A percentile compares a stretch with the other conserved stretches of the same genome.
Evolutionary conservation across 352 stramenopile species (phyloP).

Genomic region (Globisporangium camurandrum): DNA sequence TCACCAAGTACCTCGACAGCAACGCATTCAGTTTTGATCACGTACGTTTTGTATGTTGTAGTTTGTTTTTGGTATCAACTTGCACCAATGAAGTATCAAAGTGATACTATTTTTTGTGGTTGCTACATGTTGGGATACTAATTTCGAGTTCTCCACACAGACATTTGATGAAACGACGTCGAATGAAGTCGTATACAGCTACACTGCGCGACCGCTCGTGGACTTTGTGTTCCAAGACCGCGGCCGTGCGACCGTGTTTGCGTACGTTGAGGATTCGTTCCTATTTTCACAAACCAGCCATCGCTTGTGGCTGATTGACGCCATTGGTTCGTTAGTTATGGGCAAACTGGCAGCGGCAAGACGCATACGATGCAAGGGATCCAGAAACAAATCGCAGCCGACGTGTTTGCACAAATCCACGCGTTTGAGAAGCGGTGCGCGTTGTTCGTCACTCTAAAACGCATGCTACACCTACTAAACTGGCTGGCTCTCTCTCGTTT

Average conservation of each 20-base stretch:
- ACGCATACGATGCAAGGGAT: slow-evolving; percentile 93
- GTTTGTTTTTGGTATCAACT: neutral
- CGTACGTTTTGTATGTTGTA: slow-evolving; percentile 15
- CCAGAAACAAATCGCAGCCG: slow-evolving; percentile 63
- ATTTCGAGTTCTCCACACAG: slow-evolving; percentile 19
- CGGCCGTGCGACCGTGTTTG: slow-evolving; percentile 94
- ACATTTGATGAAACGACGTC: slow-evolving; percentile 91
- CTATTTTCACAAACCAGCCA: neutral
- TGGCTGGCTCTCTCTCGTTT: slow-evolving; percentile 1
- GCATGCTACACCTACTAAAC: too few relatives aligned
- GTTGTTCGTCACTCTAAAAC: too few relatives aligned
- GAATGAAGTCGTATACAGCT: slow-evolving; percentile 93
- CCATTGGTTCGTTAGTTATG: too few relatives aligned
- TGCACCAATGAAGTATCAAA: too few relatives aligned
- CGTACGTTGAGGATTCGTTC: slow-evolving; percentile 55
- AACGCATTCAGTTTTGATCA: slow-evolving; percentile 91
- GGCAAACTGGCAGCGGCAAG: slow-evolving; percentile 92
- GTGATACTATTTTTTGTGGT: neutral
- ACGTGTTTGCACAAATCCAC: slow-evolving; percentile 71
- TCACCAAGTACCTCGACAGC: slow-evolving; percentile 98
- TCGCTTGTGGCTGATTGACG: too few relatives aligned
- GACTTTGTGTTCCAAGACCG: slow-evolving; percentile 91
- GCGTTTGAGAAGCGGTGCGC: slow-evolving; percentile 33
- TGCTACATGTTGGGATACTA: neutral
- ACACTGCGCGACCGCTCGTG: slow-evolving; percentile 89